phyloP scores from a whole-genome alignment of 2,329 filamentous ascomycete genomes.

The Fusarium floridanum region DNA sequence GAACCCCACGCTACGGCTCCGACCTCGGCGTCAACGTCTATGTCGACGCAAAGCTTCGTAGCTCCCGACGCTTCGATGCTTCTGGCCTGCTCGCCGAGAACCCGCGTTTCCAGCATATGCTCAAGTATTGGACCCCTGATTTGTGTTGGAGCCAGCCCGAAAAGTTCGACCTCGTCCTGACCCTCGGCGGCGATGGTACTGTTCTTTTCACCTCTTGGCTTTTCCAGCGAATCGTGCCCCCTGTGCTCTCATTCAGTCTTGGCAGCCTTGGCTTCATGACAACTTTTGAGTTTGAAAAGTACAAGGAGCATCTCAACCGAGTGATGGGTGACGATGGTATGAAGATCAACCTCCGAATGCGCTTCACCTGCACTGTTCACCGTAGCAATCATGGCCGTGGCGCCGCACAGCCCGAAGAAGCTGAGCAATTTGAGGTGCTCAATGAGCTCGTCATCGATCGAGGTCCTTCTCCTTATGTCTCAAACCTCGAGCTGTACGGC shows the following conservation, averaged over 20 bases:
- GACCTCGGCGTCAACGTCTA: conserved; percentile 96
- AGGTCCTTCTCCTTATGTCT: conserved; percentile 95
- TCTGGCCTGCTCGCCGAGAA: conserved; percentile 79
- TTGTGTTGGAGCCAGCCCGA: conserved; percentile 95
- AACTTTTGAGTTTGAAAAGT: conserved; percentile 87
- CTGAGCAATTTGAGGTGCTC: conserved; percentile 96
- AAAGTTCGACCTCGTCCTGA: conserved; percentile 93
- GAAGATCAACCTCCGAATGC: conserved; percentile 98
- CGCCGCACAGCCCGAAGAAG: conserved; percentile 80
- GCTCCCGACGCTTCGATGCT: conserved; percentile 89
- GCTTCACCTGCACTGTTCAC: conserved; percentile 98
- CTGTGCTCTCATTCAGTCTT: conserved; percentile 85
- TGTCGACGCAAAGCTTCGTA: conserved; percentile 93
- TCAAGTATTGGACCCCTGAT: conserved; percentile 96
- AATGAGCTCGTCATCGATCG: conserved; percentile 99
- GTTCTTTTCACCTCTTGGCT: conserved; percentile 91
- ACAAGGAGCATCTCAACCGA: conserved; percentile 86
- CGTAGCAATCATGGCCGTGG: conserved; percentile 68
- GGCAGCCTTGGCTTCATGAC: conserved; percentile 91
- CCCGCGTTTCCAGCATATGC: conserved; percentile 82
- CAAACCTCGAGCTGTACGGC: conserved; percentile 94
- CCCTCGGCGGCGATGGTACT: conserved; percentile 87
- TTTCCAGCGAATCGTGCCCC: conserved; percentile 90
- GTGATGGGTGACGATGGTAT: conserved; percentile 96
- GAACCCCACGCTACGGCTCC: conserved; percentile 88